Percentiles rank a stretch among this genome's conserved stretches.
phyloP scores from a whole-genome alignment of 306 rosid genomes.

The Gillenia trifoliata region DNA sequence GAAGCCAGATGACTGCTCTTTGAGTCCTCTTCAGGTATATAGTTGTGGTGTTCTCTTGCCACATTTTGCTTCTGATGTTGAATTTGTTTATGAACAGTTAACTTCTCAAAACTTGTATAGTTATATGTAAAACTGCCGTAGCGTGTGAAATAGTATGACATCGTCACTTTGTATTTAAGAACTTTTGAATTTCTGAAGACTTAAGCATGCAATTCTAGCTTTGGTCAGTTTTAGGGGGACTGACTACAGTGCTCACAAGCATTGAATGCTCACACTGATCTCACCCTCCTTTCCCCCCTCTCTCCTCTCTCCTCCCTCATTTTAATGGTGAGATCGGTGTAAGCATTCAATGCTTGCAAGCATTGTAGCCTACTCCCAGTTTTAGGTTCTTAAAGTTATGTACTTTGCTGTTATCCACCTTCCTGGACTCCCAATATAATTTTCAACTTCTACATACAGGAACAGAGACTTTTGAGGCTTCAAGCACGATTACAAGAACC shows the following conservation, averaged over 20 bases:
- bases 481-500: constrained; percentile 75
- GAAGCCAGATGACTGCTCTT: constrained; percentile 45
- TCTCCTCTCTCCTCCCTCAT: too few species aligned
- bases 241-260: too few species aligned
- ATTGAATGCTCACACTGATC: too few species aligned
- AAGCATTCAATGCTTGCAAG: too few species aligned
- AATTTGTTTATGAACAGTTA: background rate
- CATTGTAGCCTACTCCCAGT: too few species aligned
- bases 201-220: background rate
- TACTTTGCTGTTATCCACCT: background rate
- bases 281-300: too few species aligned
- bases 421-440: constrained; percentile 1
- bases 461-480: constrained; percentile 75
- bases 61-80: constrained; percentile 10
- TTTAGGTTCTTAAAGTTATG: background rate
- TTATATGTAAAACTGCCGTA: background rate
- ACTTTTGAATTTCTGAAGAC: background rate
- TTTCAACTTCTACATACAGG: constrained; percentile 36
- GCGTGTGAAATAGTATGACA: background rate
- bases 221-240: background rate
- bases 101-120: background rate
- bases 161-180: background rate
- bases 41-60: background rate
- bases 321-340: too few species aligned
- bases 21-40: constrained; percentile 72